A percentile compares a stretch with the other conserved stretches of the same genome.
Conservation (phyloP, 192 early-diverging fungal species). For the Pecoramyces ruminantium region DNA sequence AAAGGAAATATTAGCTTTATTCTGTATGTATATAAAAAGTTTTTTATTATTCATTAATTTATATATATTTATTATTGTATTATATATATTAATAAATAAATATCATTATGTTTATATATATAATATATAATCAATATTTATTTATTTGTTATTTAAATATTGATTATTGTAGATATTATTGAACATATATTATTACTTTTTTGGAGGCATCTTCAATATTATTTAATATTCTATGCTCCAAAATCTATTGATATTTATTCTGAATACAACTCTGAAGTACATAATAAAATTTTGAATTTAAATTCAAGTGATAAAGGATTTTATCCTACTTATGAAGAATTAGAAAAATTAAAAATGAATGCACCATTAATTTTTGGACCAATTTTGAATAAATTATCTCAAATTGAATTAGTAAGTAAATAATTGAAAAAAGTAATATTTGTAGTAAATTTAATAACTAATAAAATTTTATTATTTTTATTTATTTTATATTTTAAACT, state of each 20-base stretch:
- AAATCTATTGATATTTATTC: background rate
- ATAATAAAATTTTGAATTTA: background rate
- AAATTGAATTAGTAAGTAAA: background rate
- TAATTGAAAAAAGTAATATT: too few species aligned
- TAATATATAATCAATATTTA: too few species aligned
- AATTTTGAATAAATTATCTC: background rate
- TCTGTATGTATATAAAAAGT: slow-evolving; percentile 17
- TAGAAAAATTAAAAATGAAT: background rate
- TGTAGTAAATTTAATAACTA: too few species aligned
- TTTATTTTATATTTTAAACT: too few species aligned
- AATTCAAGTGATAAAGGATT: background rate
- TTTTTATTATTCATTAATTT: too few species aligned
- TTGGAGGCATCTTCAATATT: slow-evolving; percentile 58
- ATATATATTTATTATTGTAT: too few species aligned
- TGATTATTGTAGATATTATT: slow-evolving; percentile 18
- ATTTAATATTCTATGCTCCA: slow-evolving; percentile 1
- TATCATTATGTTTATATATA: too few species aligned
- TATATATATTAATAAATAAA: too few species aligned
- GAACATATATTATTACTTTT: slow-evolving; percentile 34
- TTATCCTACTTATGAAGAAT: background rate
- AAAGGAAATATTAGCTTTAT: slow-evolving; percentile 14
- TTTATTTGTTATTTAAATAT: background rate
- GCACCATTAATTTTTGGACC: background rate
- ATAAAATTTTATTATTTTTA: too few species aligned
- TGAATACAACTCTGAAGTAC: background rate